phyloP scores from a whole-genome alignment of 306 rosid species.

The Fragaria ananassa region DNA sequence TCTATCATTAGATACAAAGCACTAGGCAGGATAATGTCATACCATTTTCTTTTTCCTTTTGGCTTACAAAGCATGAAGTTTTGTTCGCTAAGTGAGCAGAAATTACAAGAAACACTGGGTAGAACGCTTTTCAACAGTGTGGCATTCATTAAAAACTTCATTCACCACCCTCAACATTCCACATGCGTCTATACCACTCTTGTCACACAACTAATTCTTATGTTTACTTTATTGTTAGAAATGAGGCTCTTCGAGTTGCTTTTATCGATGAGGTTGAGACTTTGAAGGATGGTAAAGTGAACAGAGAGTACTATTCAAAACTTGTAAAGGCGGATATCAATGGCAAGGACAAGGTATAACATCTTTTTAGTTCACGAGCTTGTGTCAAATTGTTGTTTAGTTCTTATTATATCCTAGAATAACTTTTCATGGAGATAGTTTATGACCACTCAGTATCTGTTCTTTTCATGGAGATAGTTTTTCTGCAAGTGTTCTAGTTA shows the following conservation, averaged over 20 bases:
- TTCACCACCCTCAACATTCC: background rate
- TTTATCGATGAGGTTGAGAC: constrained; percentile 84
- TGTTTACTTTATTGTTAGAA: constrained; percentile 38
- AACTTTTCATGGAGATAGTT: background rate
- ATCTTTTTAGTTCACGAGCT: background rate
- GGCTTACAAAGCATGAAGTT: background rate
- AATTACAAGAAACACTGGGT: background rate
- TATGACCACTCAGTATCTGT: background rate
- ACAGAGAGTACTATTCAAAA: constrained; percentile 75
- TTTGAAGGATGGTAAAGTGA: constrained; percentile 61
- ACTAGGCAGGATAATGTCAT: background rate
- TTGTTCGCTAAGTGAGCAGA: background rate
- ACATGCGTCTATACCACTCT: background rate
- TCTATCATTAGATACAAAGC: background rate
- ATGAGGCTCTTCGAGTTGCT: constrained; percentile 97
- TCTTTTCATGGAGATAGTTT: background rate
- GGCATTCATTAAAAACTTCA: background rate
- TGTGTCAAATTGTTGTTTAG: background rate
- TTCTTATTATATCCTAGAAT: background rate
- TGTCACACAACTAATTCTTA: constrained; percentile 14
- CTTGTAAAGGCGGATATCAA: constrained; percentile 90
- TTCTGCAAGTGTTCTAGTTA: background rate
- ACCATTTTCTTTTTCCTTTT: background rate
- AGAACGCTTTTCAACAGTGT: background rate
- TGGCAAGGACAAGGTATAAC: constrained; percentile 81